A percentile compares a stretch with the other conserved stretches of the same genome.
Conservation (phyloP, 2,329 filamentous ascomycete species). For the Neocatenulostroma microsporum region DNA sequence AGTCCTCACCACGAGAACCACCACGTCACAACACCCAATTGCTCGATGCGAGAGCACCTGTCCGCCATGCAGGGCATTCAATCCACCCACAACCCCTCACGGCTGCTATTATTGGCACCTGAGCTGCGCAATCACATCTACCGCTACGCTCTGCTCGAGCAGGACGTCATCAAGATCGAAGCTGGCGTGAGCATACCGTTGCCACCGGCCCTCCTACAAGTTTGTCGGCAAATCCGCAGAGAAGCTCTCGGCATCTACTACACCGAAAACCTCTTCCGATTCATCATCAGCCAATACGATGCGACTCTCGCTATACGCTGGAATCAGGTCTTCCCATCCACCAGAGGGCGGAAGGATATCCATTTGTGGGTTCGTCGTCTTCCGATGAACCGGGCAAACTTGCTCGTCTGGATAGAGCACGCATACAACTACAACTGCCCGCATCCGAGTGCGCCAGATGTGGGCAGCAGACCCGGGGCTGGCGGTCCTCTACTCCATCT, state of each 20-base stretch:
- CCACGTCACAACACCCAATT: too few species aligned
- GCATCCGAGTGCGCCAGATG: constrained; percentile 5
- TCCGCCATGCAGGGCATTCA: too few species aligned
- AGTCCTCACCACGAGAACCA: too few species aligned
- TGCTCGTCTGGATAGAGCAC: constrained; percentile 3
- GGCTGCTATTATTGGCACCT: not conserved
- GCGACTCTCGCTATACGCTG: constrained; percentile 2
- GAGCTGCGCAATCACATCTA: constrained; percentile 1
- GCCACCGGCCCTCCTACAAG: constrained; percentile 3
- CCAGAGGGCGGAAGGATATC: too few species aligned
- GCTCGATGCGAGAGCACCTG: too few species aligned
- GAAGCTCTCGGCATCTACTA: constrained; percentile 5
- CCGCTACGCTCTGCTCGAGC: constrained; percentile 2
- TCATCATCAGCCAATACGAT: constrained; percentile 3
- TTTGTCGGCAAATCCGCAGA: not conserved
- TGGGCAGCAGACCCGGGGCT: too few species aligned
- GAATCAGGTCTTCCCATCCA: constrained; percentile 1
- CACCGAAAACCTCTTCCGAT: constrained; percentile 2
- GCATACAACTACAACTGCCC: constrained; percentile 4
- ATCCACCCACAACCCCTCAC: not conserved
- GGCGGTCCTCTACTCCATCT: too few species aligned
- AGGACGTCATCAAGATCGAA: constrained; percentile 5
- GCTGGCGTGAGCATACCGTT: not conserved
- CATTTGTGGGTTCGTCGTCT: too few species aligned
- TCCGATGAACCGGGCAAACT: constrained; percentile 5